These are phyloP conservation scores for Micractinium sp. DNA, from an alignment of 139 green algal species.

Conservation along the genomic window DNA sequence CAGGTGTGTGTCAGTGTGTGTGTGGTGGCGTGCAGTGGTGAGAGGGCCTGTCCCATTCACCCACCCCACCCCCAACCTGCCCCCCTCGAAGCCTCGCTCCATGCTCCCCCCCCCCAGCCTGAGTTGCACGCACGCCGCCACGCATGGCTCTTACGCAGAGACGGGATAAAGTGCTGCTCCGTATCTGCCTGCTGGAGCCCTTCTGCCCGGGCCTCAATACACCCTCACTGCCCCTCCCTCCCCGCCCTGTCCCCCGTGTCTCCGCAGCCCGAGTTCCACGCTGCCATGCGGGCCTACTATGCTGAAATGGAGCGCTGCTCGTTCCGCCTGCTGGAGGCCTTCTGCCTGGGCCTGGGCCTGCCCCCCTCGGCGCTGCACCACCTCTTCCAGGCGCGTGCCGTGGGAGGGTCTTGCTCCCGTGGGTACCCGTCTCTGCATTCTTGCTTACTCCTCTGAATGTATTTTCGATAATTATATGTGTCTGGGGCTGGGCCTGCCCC, in stretches of 20 bases:
- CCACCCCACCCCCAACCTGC: background rate
- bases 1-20: no score
- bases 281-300: slow-evolving; percentile 32
- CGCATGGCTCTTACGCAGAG: slow-evolving; percentile 35
- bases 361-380: slow-evolving; percentile 25
- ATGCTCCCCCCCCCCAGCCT: background rate
- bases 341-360: slow-evolving; percentile 45
- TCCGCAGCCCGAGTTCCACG: slow-evolving; percentile 33
- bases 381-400: background rate
- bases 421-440: background rate
- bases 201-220: slow-evolving; percentile 41
- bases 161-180: slow-evolving; percentile 31
- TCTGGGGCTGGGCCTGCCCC: slow-evolving; percentile 42
- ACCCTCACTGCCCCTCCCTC: no score
- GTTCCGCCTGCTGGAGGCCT: slow-evolving; percentile 39
- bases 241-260: background rate
- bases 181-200: slow-evolving; percentile 39
- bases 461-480: background rate
- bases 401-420: background rate
- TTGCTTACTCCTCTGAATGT: background rate
- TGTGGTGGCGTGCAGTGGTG: no score
- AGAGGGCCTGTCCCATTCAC: no score
- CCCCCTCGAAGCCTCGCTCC: no score
- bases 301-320: slow-evolving; percentile 36
- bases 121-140: slow-evolving; percentile 33